A percentile compares a stretch with the other conserved stretches of the same genome.
Conservation (phyloP, 2,329 filamentous ascomycete genomes). For the Cadophora malorum region DNA sequence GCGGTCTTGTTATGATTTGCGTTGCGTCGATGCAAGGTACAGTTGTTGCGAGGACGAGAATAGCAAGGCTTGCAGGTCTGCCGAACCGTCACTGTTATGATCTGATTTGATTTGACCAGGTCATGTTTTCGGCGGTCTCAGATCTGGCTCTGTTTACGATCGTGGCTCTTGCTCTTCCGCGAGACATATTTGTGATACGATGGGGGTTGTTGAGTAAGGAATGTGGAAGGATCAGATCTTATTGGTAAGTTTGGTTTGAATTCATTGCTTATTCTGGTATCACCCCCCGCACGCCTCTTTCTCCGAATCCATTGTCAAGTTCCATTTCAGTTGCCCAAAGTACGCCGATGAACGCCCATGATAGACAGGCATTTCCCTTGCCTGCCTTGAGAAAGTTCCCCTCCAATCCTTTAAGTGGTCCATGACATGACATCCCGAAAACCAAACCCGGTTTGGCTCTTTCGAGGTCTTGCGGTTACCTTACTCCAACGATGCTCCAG, state of each 20-base stretch:
- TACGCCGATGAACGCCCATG: constrained; percentile 34
- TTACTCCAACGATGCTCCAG: constrained; percentile 42
- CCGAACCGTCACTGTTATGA: constrained; percentile 29
- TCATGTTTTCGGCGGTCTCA: constrained; percentile 23
- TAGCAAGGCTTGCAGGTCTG: constrained; percentile 27
- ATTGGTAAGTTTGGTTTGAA: constrained; percentile 28
- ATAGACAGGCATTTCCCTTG: constrained; percentile 25
- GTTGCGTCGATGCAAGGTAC: constrained; percentile 17
- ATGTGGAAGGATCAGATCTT: background rate
- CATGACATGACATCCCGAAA: constrained; percentile 29
- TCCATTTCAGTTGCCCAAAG: constrained; percentile 30
- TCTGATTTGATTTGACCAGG: constrained; percentile 11
- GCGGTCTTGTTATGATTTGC: constrained; percentile 19
- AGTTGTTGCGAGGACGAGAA: constrained; percentile 17
- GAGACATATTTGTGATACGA: constrained; percentile 11
- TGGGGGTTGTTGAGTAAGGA: background rate
- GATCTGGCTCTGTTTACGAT: constrained; percentile 30
- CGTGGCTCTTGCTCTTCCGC: constrained; percentile 4
- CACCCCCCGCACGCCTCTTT: constrained; percentile 32
- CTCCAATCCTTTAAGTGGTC: constrained; percentile 31
- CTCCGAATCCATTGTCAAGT: constrained; percentile 22
- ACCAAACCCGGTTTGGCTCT: constrained; percentile 30
- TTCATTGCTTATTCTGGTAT: constrained; percentile 39
- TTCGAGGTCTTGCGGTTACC: constrained; percentile 28
- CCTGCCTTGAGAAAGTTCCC: constrained; percentile 16